A percentile compares a stretch with the other conserved stretches of the same genome.
These are phyloP conservation scores for Backusella psychrophila DNA, from an alignment of 192 early-diverging fungal species.

Conservation along the genomic window DNA sequence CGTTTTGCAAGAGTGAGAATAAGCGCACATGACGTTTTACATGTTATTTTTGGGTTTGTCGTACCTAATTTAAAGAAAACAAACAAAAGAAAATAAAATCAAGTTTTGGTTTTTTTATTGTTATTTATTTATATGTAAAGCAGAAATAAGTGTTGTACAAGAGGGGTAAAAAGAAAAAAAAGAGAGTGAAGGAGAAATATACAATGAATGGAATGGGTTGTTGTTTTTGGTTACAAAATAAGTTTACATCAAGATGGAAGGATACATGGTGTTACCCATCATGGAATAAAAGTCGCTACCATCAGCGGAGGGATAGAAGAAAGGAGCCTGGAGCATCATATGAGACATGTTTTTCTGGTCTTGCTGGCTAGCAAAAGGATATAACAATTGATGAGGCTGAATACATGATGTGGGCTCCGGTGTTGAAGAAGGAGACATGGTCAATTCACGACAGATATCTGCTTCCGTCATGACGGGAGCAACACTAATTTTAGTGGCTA, in stretches of 20 bases:
- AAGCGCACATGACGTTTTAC: neutral
- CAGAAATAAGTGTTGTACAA: neutral
- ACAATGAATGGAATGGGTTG: neutral
- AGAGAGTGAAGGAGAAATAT: neutral
- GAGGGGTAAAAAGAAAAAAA: neutral
- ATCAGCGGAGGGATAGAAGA: conserved; percentile 12
- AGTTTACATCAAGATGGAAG: neutral
- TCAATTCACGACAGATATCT: conserved; percentile 26
- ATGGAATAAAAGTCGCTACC: conserved; percentile 3
- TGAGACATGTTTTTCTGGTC: conserved; percentile 2
- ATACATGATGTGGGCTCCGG: conserved; percentile 16
- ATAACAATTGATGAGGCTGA: neutral
- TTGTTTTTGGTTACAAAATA: neutral
- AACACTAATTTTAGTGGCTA: conserved; percentile 21
- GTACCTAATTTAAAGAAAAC: neutral
- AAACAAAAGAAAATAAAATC: neutral
- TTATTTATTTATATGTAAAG: neutral
- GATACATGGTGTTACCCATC: neutral
- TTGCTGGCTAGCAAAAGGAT: neutral
- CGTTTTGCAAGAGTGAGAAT: neutral
- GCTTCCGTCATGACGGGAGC: conserved; percentile 5
- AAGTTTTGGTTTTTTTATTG: neutral
- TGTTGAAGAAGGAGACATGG: conserved; percentile 33
- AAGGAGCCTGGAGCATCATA: conserved; percentile 22
- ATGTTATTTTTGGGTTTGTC: neutral